phyloP scores from a whole-genome alignment of 2,329 filamentous ascomycete genomes.

The Aspergillus latus region DNA sequence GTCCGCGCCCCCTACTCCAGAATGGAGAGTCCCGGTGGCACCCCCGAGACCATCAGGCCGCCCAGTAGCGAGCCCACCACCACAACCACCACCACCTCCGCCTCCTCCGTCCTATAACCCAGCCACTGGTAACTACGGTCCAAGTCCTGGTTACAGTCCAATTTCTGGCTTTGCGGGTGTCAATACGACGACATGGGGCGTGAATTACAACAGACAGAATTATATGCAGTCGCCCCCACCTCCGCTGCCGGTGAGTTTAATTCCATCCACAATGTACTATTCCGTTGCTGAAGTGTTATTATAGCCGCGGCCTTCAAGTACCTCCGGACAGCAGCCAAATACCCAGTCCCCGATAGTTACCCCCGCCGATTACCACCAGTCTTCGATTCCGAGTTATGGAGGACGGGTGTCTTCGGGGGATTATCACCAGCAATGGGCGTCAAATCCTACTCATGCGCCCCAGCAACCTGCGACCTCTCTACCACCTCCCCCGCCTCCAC shows the following conservation, averaged over 20 bases:
- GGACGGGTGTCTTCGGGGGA: slow-evolving; percentile 10
- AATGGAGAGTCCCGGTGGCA: slow-evolving; percentile 35
- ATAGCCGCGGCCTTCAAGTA: slow-evolving; percentile 41
- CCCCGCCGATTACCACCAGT: slow-evolving; percentile 22
- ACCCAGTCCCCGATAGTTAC: slow-evolving; percentile 21
- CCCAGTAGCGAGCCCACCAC: slow-evolving; percentile 21
- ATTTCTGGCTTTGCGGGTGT: slow-evolving; percentile 15
- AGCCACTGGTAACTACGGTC: slow-evolving; percentile 20
- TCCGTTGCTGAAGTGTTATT: slow-evolving; percentile 11
- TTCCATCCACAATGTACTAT: background rate
- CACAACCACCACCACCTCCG: slow-evolving; percentile 22
- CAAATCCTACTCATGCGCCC: slow-evolving; percentile 24
- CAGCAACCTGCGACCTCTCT: slow-evolving; percentile 25
- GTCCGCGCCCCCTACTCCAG: slow-evolving; percentile 34
- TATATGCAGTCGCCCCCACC: slow-evolving; percentile 32
- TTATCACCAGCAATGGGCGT: slow-evolving; percentile 23
- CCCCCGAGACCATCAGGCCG: slow-evolving; percentile 24
- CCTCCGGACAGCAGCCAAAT: slow-evolving; percentile 20
- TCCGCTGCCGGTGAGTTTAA: slow-evolving; percentile 38
- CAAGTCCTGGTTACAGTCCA: slow-evolving; percentile 35
- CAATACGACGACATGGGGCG: slow-evolving; percentile 45
- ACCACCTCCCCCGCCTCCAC: slow-evolving; percentile 32
- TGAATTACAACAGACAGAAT: slow-evolving; percentile 42
- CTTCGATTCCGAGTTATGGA: slow-evolving; percentile 22
- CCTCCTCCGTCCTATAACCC: slow-evolving; percentile 32